phyloP scores from a whole-genome alignment of 106 monocot genomes.

The Acorus gramineus region DNA sequence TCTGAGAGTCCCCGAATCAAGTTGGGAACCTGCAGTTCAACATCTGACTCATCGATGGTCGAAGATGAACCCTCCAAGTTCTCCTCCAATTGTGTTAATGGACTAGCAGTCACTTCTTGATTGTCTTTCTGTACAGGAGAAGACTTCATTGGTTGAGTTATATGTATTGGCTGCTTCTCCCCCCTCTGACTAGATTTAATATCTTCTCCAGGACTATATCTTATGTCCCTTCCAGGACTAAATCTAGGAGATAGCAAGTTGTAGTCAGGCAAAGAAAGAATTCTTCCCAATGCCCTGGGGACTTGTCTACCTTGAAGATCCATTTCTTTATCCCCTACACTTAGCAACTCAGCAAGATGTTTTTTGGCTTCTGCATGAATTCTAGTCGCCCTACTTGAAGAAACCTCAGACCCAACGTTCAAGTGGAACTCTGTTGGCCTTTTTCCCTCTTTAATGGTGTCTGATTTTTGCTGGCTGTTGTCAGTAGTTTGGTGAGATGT shows the following conservation, averaged over 20 bases:
- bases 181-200: too few species aligned
- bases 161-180: conserved; percentile 3
- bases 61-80: conserved; percentile 7
- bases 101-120: conserved; percentile 12
- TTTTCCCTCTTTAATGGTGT: not conserved
- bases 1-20: not conserved
- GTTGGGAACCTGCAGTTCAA: conserved; percentile 4
- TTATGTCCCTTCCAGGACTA: not conserved
- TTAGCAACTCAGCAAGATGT: conserved; percentile 8
- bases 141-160: conserved; percentile 1
- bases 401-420: conserved; percentile 1
- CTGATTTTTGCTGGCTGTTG: not conserved
- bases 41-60: conserved; percentile 1
- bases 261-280: not conserved
- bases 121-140: conserved; percentile 7
- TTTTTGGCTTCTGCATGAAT: conserved; percentile 58
- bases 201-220: too few species aligned
- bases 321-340: not conserved
- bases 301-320: not conserved
- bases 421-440: conserved; percentile 4
- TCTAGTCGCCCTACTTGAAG: conserved; percentile 8
- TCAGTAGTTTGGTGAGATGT: not conserved
- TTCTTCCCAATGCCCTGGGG: not conserved
- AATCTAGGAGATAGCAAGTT: not conserved
- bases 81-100: conserved; percentile 6